Conservation (phyloP, 2,329 filamentous ascomycete species). For the Trichoderma hamatum region DNA sequence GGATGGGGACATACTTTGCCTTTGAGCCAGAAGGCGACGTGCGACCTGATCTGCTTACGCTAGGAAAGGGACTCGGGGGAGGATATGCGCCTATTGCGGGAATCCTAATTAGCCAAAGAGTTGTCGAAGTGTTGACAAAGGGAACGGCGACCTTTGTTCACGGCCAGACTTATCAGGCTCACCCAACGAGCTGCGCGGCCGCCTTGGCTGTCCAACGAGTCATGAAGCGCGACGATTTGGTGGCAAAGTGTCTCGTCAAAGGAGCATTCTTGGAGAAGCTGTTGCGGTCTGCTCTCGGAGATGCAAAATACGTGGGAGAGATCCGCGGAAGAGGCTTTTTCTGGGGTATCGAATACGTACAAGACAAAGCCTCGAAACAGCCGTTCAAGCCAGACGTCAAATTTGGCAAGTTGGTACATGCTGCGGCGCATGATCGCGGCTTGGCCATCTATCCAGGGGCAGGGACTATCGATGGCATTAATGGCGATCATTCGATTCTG, state of each 20-base stretch:
- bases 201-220: conserved; percentile 65
- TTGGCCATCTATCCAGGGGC: conserved; percentile 63
- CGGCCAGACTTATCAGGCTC: conserved; percentile 65
- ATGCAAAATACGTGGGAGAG: conserved; percentile 58
- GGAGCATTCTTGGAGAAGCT: conserved; percentile 52
- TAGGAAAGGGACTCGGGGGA: conserved; percentile 68
- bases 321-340: conserved; percentile 62
- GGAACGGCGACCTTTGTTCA: conserved; percentile 49
- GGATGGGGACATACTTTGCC: conserved; percentile 61
- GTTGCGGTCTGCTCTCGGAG: conserved; percentile 47
- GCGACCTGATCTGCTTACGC: conserved; percentile 64
- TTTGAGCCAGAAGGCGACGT: conserved; percentile 62
- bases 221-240: conserved; percentile 58
- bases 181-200: conserved; percentile 61
- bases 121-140: conserved; percentile 49
- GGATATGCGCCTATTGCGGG: conserved; percentile 66
- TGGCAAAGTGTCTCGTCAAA: conserved; percentile 60
- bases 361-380: conserved; percentile 39
- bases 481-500: conserved; percentile 72
- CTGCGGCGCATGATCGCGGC: conserved; percentile 38
- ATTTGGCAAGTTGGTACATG: conserved; percentile 38
- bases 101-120: conserved; percentile 56
- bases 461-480: conserved; percentile 61
- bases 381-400: conserved; percentile 39
- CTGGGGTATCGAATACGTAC: conserved; percentile 52